A percentile compares a stretch with the other conserved stretches of the same genome.
Conservation (phyloP, 2,329 filamentous ascomycete genomes). For the Polychaeton citri region DNA sequence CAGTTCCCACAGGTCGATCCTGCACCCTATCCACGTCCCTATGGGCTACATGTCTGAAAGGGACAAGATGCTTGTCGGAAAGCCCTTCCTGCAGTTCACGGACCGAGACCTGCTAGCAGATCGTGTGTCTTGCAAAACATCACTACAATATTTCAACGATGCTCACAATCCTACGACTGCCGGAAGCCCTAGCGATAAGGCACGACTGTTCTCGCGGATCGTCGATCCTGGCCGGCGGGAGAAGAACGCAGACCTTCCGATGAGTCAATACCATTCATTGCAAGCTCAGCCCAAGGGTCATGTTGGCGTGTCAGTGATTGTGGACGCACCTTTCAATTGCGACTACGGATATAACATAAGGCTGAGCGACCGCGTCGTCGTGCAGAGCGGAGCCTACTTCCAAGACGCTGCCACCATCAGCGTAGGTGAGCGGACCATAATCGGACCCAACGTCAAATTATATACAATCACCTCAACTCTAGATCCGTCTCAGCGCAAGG, state of each 20-base stretch:
- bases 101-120: conserved; percentile 61
- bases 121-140: conserved; percentile 69
- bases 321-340: conserved; percentile 82
- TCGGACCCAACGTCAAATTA: conserved; percentile 74
- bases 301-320: conserved; percentile 61
- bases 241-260: conserved; percentile 33
- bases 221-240: conserved; percentile 45
- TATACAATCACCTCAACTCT: conserved; percentile 61
- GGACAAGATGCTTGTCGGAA: conserved; percentile 75
- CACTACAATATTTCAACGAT: conserved; percentile 78
- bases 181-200: conserved; percentile 50
- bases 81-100: conserved; percentile 68
- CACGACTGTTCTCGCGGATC: conserved; percentile 58
- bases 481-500: conserved; percentile 60
- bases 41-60: conserved; percentile 46
- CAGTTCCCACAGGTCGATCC: conserved; percentile 32
- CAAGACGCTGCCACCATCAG: conserved; percentile 73
- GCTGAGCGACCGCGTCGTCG: conserved; percentile 71
- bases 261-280: conserved; percentile 32
- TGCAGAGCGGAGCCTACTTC: conserved; percentile 73
- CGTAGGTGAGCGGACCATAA: conserved; percentile 60
- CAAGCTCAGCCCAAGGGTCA: conserved; percentile 33
- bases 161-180: conserved; percentile 62
- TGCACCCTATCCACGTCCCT: conserved; percentile 31
- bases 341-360: conserved; percentile 93